Evolutionary conservation across 2,329 filamentous ascomycete species (phyloP), one percentile per base, ranked within the genome.

Genomic region (Alternaria sp.): DNA sequence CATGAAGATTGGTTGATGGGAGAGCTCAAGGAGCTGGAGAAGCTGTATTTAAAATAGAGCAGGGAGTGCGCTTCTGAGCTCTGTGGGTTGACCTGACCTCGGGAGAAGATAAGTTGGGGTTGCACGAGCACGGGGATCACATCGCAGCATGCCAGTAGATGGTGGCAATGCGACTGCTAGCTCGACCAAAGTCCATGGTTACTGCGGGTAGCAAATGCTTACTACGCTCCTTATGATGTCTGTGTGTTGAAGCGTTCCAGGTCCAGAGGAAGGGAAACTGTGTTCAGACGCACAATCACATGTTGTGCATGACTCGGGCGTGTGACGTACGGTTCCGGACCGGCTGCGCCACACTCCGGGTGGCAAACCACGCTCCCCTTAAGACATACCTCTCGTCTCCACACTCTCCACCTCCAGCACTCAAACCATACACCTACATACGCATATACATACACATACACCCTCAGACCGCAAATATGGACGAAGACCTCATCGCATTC

Each of bases 401-500:
- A 8, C 30, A 15, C n/a, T 37, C 21, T 14, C 23, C 26, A 37
- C 4, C 6, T 26, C 26, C 25, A 33, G 53, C 20, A 23, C 21
- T 11, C 25, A 23, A n/a, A 53, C 18, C 6, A 26, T 18, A 33
- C 14, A 46, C 23, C 20, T 18, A 58, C 14, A 12, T 10, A 45
- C 20, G 44, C 25, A 37, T 14, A 18, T 23, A 30, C 26, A 28
- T 15, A 20, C 46, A 25, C 26, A 23, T 4, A 33, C 8, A 33
- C 18, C 23, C 9, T 20, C 28, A 28, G 41, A 33, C 25, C 33
- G 18, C 33, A 54, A 68, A 1, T 50, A 76, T 76, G 74, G 73
- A 75, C 63, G 71, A 75, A 72, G 74, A 75, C 6, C 67, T 75
- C 46, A 65, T 76, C 56, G 69, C 69, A 23, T 61, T 73, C 55